A percentile compares a stretch with the other conserved stretches of the same genome.
phyloP scores from a whole-genome alignment of 331 rosid species.

The Ulmus americana region DNA sequence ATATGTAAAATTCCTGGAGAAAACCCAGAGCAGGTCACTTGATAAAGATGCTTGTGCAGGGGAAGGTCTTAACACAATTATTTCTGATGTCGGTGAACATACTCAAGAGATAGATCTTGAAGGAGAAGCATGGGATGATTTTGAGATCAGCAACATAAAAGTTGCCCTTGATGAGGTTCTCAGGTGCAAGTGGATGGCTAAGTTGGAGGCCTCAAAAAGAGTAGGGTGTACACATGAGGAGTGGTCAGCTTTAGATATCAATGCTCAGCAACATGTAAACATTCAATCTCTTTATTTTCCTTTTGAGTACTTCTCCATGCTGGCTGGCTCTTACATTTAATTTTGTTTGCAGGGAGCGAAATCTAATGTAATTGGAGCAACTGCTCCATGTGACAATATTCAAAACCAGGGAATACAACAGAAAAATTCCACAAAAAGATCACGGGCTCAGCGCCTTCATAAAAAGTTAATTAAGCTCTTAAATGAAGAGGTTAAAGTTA shows the following conservation, averaged over 20 bases:
- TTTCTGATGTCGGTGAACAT: conserved; percentile 23
- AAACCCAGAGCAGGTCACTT: conserved; percentile 33
- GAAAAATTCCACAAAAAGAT: conserved; percentile 35
- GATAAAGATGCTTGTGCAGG: conserved; percentile 40
- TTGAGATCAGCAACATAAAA: conserved; percentile 54
- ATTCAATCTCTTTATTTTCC: background rate
- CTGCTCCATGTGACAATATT: conserved; percentile 37
- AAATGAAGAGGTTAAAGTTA: conserved; percentile 41
- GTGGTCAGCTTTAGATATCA: conserved; percentile 37
- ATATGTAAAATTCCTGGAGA: conserved; percentile 54
- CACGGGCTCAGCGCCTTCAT: conserved; percentile 43
- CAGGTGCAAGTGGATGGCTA: conserved; percentile 58
- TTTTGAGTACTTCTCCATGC: conserved; percentile 8
- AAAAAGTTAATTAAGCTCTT: conserved; percentile 53
- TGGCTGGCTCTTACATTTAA: conserved; percentile 20
- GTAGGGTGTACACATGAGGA: conserved; percentile 44
- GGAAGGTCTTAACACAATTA: conserved; percentile 23
- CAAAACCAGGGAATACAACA: conserved; percentile 36
- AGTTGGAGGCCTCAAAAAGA: conserved; percentile 49
- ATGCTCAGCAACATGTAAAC: conserved; percentile 43
- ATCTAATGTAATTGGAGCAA: conserved; percentile 34
- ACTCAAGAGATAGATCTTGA: conserved; percentile 29
- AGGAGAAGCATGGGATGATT: conserved; percentile 77
- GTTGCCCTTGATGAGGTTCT: conserved; percentile 69
- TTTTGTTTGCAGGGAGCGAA: conserved; percentile 47